Evolutionary conservation across 345 rosid genomes (phyloP), one percentile per base, ranked within the genome.

Genomic region (Sonneratia alba): DNA sequence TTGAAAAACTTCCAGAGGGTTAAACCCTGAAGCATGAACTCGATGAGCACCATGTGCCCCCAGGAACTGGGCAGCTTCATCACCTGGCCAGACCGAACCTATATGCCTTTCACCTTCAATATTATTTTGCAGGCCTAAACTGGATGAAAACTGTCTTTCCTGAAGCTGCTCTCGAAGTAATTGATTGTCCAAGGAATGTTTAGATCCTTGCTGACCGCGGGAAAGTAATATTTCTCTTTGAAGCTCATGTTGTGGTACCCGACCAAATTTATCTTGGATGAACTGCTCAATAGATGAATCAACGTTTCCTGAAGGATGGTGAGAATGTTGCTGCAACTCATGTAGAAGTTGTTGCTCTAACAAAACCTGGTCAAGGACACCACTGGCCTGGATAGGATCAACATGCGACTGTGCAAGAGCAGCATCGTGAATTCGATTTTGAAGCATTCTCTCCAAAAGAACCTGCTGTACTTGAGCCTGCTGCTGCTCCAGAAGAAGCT

Each of bases 121-220:
- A 70, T 76, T 76, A 63, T 75, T 42, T 66, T 77, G 82, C 80
- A 81, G 87, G 71, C 89, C 82, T 74, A 74, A 71, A 81, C 86
- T 86, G 78, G 79, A 66, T 34, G 83, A 76, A 70, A 79, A 71
- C 43, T 85, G 87, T 71, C 86, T 83, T 55, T 83, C 83, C 71
- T 79, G 83, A 76, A 81, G 83, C 81, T 85, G 89, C 79, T 93
- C 93, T 71, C 85, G 90, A 71, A 87, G 85, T 49, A 86, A 74
- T 68, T 86, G 92, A 74, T 87, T 87, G 71, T 90, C 91, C 79
- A 88, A 77, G 69, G 90, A 77, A 68, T 78, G 85, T 68, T 79
- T 69, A 57, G 79, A 83, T 51, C 87, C 91, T 55, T 84, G 88
- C 72, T 84, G 93, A 67, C 88, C 79, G 63, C 72, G 83, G 7